Percentiles rank a stretch among this genome's conserved stretches.
Evolutionary conservation across 192 early-diverging fungal genomes (phyloP).

Genomic region (Radiomyces spectabilis): DNA sequence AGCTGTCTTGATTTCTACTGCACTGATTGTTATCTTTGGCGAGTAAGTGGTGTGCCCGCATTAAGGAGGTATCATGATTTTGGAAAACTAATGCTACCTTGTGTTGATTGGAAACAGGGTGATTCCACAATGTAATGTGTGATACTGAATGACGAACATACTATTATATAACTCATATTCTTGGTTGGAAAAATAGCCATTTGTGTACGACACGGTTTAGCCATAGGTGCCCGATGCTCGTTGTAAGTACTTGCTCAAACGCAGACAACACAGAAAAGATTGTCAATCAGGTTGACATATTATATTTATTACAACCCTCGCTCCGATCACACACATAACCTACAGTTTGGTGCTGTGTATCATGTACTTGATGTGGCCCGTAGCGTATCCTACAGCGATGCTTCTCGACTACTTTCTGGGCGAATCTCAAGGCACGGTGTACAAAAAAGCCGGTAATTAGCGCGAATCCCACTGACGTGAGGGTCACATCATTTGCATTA

Average conservation of each 20-base stretch:
- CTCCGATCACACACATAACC: no score
- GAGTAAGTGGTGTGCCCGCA: no score
- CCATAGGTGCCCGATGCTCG: conserved; percentile 86
- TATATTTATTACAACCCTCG: no score
- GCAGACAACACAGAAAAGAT: no score
- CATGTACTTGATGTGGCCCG: conserved; percentile 58
- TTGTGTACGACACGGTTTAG: conserved; percentile 84
- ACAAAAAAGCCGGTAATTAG: conserved; percentile 61
- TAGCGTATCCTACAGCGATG: conserved; percentile 81
- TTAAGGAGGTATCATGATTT: not conserved
- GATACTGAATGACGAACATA: not conserved
- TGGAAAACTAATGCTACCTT: not conserved
- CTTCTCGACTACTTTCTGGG: conserved; percentile 84
- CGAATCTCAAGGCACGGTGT: conserved; percentile 80
- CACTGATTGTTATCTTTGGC: conserved; percentile 91
- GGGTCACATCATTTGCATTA: no score
- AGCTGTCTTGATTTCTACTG: conserved; percentile 85
- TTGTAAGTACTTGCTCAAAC: no score
- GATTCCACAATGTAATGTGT: conserved; percentile 74
- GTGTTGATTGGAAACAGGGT: conserved; percentile 31
- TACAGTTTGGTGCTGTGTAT: conserved; percentile 50
- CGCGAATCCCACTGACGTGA: no score
- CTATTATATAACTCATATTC: not conserved
- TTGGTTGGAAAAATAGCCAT: conserved; percentile 44
- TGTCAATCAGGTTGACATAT: no score